Percentiles rank a stretch among this genome's conserved stretches.
These are phyloP conservation scores for Ophiostoma piceae DNA, from an alignment of 2,329 filamentous ascomycete species.

Conservation along the genomic window DNA sequence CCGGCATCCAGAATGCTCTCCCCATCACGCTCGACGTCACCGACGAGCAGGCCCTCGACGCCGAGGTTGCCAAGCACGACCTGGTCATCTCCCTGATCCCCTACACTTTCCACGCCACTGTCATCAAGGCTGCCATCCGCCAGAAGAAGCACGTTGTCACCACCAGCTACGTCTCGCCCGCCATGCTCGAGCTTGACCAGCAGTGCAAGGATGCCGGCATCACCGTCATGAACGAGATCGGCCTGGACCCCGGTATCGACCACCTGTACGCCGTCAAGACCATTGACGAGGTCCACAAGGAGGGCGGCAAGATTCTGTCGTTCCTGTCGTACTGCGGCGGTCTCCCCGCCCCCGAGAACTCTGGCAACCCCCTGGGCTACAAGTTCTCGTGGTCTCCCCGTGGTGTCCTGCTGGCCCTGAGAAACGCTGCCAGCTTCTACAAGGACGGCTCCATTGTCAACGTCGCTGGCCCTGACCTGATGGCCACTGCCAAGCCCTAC, in stretches of 20 bases:
- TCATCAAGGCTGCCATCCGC: constrained; percentile 90
- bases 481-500: constrained; percentile 85
- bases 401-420: constrained; percentile 79
- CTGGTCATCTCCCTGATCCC: constrained; percentile 80
- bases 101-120: constrained; percentile 80
- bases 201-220: constrained; percentile 84
- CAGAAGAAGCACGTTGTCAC: constrained; percentile 96
- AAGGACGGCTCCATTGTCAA: constrained; percentile 70
- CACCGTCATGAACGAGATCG: constrained; percentile 97
- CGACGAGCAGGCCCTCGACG: constrained; percentile 70
- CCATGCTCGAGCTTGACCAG: constrained; percentile 83
- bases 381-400: constrained; percentile 80
- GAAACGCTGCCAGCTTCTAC: constrained; percentile 80
- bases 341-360: constrained; percentile 64
- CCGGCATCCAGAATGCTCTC: constrained; percentile 64
- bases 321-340: constrained; percentile 86
- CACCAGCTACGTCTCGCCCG: constrained; percentile 85
- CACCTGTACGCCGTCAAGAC: constrained; percentile 78
- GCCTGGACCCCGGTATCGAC: constrained; percentile 68
- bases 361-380: constrained; percentile 87
- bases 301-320: constrained; percentile 74
- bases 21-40: constrained; percentile 82
- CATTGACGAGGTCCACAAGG: constrained; percentile 80
- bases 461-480: constrained; percentile 63
- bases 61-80: constrained; percentile 72